phyloP scores from a whole-genome alignment of 2,329 filamentous ascomycete genomes.

The Fusarium clavum region DNA sequence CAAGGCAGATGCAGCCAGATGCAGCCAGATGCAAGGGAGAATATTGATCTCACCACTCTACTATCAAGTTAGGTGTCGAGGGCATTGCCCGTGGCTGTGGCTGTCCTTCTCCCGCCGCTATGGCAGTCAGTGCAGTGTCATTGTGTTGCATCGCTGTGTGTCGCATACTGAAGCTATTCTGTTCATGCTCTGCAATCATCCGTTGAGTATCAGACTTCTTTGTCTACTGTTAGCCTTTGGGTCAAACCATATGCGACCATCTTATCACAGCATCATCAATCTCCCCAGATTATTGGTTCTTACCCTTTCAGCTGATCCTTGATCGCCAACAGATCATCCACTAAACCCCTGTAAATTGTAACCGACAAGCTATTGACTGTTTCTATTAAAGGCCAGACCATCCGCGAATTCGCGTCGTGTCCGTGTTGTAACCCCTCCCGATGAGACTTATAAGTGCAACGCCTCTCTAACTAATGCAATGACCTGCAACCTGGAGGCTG shows the following conservation, averaged over 20 bases:
- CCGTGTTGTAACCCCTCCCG: constrained; percentile 33
- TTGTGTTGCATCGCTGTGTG: background rate
- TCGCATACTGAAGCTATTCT: background rate
- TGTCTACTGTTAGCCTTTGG: background rate
- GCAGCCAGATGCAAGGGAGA: constrained; percentile 39
- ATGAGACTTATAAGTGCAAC: constrained; percentile 23
- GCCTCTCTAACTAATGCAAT: constrained; percentile 25
- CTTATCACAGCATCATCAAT: constrained; percentile 25
- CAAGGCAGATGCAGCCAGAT: constrained; percentile 8
- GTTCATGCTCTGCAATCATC: background rate
- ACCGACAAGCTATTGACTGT: constrained; percentile 12
- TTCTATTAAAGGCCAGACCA: constrained; percentile 44
- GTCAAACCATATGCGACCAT: constrained; percentile 33
- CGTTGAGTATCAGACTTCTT: background rate
- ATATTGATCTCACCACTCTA: constrained; percentile 5
- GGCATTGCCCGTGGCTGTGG: background rate
- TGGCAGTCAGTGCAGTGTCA: background rate
- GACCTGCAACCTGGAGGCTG: constrained; percentile 36
- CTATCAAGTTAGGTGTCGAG: background rate
- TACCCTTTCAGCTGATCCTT: constrained; percentile 27
- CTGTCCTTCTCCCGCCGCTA: background rate
- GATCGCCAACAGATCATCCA: constrained; percentile 28
- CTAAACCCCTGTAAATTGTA: constrained; percentile 17
- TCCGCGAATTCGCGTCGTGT: constrained; percentile 44
- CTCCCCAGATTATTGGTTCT: constrained; percentile 21